A percentile compares a stretch with the other conserved stretches of the same genome.
These are phyloP conservation scores for Catharanthus roseus DNA, from an alignment of 257 asterid genomes.

Conservation along the genomic window DNA sequence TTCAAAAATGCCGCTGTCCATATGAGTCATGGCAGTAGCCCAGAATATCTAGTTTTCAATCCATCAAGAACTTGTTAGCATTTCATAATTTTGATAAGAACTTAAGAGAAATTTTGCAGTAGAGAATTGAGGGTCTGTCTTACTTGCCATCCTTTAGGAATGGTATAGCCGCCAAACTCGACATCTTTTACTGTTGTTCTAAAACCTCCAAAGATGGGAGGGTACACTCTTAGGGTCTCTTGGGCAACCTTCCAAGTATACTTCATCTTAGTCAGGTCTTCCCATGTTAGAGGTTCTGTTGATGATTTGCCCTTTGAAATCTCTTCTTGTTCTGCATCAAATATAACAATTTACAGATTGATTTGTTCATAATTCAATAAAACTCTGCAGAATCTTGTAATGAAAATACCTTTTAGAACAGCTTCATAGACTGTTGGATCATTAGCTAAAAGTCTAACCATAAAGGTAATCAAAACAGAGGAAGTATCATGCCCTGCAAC, in stretches of 20 bases:
- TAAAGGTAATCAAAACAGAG: slow-evolving; percentile 55
- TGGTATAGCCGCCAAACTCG: slow-evolving; percentile 49
- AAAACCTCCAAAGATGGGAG: slow-evolving; percentile 69
- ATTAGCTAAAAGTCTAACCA: slow-evolving; percentile 45
- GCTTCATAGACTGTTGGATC: slow-evolving; percentile 37
- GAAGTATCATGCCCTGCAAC: slow-evolving; percentile 65
- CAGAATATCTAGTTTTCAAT: slow-evolving; percentile 45
- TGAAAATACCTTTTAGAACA: slow-evolving; percentile 48
- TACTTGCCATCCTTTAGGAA: slow-evolving; percentile 87
- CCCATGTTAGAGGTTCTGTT: slow-evolving; percentile 52
- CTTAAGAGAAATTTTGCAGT: not conserved
- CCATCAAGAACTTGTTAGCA: not conserved
- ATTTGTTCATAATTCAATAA: too few relatives aligned
- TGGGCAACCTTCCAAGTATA: slow-evolving; percentile 70
- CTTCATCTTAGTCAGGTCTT: slow-evolving; percentile 66
- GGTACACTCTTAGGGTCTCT: slow-evolving; percentile 57
- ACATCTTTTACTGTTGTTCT: slow-evolving; percentile 49
- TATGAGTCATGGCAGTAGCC: slow-evolving; percentile 61
- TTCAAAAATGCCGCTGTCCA: slow-evolving; percentile 47
- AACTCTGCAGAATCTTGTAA: too few relatives aligned
- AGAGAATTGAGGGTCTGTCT: slow-evolving; percentile 23
- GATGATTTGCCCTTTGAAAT: slow-evolving; percentile 33
- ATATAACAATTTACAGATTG: not conserved
- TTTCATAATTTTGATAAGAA: not conserved
- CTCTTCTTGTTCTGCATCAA: slow-evolving; percentile 57